phyloP scores from a whole-genome alignment of 2,329 filamentous ascomycete species.

The Aspergillus sp. region DNA sequence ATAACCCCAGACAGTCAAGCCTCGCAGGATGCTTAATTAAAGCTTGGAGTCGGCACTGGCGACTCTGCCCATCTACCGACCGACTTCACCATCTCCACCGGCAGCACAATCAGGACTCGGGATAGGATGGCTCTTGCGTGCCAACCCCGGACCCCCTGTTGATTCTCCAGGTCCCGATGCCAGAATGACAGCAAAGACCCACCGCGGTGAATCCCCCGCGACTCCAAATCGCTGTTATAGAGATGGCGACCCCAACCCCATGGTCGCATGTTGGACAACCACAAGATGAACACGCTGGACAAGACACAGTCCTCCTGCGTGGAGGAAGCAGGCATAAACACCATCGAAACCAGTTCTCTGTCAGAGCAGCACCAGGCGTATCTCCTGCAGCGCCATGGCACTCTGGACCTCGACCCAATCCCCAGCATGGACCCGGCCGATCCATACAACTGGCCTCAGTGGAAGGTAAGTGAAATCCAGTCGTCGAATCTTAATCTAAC shows the following conservation, averaged over 20 bases:
- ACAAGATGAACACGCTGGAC: not conserved
- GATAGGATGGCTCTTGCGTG: not conserved
- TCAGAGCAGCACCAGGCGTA: constrained; percentile 35
- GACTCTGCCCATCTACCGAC: not conserved
- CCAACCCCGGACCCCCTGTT: not conserved
- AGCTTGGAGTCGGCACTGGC: not conserved
- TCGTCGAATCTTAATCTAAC: constrained; percentile 30
- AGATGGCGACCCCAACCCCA: not conserved
- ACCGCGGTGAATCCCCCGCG: not conserved
- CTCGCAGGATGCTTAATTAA: not conserved
- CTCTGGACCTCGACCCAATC: constrained; percentile 55
- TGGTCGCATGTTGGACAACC: not conserved
- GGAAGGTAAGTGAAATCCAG: constrained; percentile 43
- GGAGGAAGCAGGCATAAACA: not conserved
- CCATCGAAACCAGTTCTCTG: constrained; percentile 9
- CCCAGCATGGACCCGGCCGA: constrained; percentile 53
- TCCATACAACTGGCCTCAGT: constrained; percentile 58
- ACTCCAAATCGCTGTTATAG: too few species aligned
- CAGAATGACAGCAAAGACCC: not conserved
- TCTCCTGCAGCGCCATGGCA: constrained; percentile 55
- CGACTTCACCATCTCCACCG: not conserved
- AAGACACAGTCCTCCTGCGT: not conserved
- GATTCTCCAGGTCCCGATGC: not conserved
- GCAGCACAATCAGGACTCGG: not conserved
- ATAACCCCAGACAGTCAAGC: not conserved